A percentile compares a stretch with the other conserved stretches of the same genome.
Evolutionary conservation across 2,329 filamentous ascomycete species (phyloP).

Genomic region (Fusarium sororula): DNA sequence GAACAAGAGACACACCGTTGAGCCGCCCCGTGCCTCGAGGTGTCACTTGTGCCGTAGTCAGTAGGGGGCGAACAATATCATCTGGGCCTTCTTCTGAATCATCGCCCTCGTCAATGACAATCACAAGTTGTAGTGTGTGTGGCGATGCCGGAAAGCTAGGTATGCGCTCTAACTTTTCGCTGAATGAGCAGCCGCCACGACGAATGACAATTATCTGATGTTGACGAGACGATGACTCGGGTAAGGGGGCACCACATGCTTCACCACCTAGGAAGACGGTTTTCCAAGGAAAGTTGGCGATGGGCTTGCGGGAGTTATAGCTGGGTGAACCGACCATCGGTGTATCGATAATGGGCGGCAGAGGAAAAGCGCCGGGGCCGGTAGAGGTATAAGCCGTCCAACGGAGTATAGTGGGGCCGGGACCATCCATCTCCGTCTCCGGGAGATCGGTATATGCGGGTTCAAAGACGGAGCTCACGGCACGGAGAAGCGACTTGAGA

Average conservation of each 20-base stretch:
- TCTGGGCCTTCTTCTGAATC: conserved; percentile 40
- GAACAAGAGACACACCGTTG: conserved; percentile 81
- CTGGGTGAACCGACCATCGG: conserved; percentile 53
- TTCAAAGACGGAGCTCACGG: conserved; percentile 57
- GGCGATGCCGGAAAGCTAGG: conserved; percentile 74
- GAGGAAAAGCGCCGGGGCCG: conserved; percentile 70
- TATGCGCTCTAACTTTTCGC: conserved; percentile 84
- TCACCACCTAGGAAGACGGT: conserved; percentile 76
- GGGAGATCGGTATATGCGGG: conserved; percentile 45
- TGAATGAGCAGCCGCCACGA: conserved; percentile 86
- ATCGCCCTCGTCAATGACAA: conserved; percentile 72
- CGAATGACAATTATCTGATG: conserved; percentile 85
- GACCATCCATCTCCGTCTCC: conserved; percentile 41
- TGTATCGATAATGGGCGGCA: conserved; percentile 72
- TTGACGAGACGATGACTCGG: conserved; percentile 59
- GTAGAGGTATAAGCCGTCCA: conserved; percentile 63
- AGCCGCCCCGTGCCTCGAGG: conserved; percentile 73
- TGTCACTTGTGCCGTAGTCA: conserved; percentile 79
- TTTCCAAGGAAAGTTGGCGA: conserved; percentile 69
- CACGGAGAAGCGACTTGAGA: conserved; percentile 57
- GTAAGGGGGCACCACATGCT: conserved; percentile 69
- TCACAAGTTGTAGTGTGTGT: conserved; percentile 77
- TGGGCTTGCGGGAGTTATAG: conserved; percentile 50
- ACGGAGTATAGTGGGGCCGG: conserved; percentile 56
- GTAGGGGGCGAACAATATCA: conserved; percentile 66